Conservation (phyloP, 1,284 basidiomycete genomes). For the Puccinia hordei region DNA sequence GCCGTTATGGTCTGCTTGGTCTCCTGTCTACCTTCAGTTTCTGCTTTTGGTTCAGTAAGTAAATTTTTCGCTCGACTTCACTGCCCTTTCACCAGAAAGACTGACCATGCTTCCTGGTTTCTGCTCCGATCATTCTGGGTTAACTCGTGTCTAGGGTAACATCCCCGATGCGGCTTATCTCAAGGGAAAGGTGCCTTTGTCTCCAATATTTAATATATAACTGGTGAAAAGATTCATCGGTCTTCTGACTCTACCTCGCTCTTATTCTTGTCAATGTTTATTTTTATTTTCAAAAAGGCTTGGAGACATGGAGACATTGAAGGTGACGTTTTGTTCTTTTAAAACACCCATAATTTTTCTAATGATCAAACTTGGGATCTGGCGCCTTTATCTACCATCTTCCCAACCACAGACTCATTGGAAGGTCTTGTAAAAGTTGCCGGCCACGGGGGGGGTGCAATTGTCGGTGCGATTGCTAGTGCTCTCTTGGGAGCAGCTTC, state of each 20-base stretch:
- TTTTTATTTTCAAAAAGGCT: constrained; percentile 18
- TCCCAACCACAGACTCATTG: constrained; percentile 23
- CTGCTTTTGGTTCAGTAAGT: constrained; percentile 47
- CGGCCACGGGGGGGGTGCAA: constrained; percentile 40
- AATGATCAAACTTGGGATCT: not conserved
- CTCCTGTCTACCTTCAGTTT: constrained; percentile 30
- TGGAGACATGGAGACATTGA: constrained; percentile 50
- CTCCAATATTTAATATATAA: not conserved
- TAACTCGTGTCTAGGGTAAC: constrained; percentile 31
- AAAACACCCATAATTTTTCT: not conserved
- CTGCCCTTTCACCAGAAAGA: not conserved
- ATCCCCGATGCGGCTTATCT: constrained; percentile 48
- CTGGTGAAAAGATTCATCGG: not conserved
- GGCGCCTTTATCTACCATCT: not conserved
- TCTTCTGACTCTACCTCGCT: not conserved
- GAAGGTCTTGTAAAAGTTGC: constrained; percentile 48
- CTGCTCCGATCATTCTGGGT: constrained; percentile 1
- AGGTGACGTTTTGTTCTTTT: constrained; percentile 20
- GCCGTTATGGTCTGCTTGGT: constrained; percentile 9
- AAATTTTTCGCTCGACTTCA: not conserved
- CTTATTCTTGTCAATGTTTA: not conserved
- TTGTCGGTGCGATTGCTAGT: constrained; percentile 45
- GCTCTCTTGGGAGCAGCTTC: constrained; percentile 38
- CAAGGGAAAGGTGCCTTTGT: constrained; percentile 37
- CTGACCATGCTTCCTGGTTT: not conserved